These are phyloP conservation scores for Suhomyces bribrorum DNA, from an alignment of 1,139 yeast species.

Conservation along the genomic window DNA sequence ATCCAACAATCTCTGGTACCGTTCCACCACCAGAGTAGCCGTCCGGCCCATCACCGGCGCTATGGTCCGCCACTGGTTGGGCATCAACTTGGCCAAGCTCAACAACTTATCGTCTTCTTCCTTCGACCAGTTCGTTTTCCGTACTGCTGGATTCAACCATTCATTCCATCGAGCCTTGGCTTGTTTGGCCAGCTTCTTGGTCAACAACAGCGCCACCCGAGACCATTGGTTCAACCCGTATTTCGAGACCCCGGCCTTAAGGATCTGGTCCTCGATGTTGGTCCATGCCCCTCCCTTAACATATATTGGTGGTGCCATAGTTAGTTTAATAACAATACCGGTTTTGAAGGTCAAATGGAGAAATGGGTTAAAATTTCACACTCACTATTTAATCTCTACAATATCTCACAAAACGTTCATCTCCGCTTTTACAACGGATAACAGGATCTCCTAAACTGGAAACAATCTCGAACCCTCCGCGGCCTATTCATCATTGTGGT, in stretches of 20 bases:
- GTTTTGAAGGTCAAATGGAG: not conserved
- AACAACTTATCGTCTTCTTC: slow-evolving; percentile 78
- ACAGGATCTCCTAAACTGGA: not conserved
- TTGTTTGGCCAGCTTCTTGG: slow-evolving; percentile 86
- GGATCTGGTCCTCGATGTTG: slow-evolving; percentile 83
- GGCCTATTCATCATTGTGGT: not conserved
- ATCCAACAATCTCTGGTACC: slow-evolving; percentile 77
- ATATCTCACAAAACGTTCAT: not conserved
- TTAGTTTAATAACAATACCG: not conserved
- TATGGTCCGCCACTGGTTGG: slow-evolving; percentile 94
- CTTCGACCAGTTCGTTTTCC: slow-evolving; percentile 65
- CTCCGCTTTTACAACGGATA: not conserved
- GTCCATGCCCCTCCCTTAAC: slow-evolving; percentile 93
- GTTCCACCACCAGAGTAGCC: slow-evolving; percentile 83
- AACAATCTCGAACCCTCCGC: not conserved
- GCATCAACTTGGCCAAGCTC: slow-evolving; percentile 66
- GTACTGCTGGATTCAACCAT: slow-evolving; percentile 75
- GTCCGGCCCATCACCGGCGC: slow-evolving; percentile 81
- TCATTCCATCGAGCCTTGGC: slow-evolving; percentile 94
- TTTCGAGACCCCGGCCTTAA: slow-evolving; percentile 88
- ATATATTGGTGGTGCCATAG: slow-evolving; percentile 52
- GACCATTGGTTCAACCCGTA: slow-evolving; percentile 96
- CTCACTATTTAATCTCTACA: not conserved
- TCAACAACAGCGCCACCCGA: slow-evolving; percentile 81
- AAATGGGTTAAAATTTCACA: not conserved